Percentiles rank a stretch among this genome's conserved stretches.
Conservation (phyloP, 768 basidiomycete genomes). For the Pulveroboletus sp. region DNA sequence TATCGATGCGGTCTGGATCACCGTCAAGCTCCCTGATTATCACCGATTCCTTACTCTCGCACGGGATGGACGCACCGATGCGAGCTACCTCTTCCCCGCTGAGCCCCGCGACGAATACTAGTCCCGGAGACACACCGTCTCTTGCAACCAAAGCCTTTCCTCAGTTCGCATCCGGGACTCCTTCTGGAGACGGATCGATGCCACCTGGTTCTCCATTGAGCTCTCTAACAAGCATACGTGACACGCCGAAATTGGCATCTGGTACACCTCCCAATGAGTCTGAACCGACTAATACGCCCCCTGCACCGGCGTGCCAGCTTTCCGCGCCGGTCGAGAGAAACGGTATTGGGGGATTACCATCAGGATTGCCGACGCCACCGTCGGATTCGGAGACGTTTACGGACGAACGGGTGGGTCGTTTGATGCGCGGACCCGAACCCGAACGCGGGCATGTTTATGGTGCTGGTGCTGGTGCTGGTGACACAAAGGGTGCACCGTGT, state of each 20-base stretch:
- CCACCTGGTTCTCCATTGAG: not conserved
- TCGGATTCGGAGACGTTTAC: not conserved
- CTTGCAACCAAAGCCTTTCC: not conserved
- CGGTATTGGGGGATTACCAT: not conserved
- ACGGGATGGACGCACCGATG: too few species aligned
- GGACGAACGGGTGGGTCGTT: not conserved
- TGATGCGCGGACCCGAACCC: not conserved
- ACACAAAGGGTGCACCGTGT: too few species aligned
- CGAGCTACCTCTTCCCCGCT: too few species aligned
- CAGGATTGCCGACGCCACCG: constrained; percentile 8
- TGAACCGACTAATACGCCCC: too few species aligned
- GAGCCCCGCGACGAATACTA: too few species aligned
- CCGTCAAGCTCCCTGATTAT: too few species aligned
- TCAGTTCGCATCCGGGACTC: not conserved
- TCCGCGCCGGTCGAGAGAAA: not conserved
- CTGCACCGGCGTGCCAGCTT: too few species aligned
- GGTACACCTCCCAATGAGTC: not conserved
- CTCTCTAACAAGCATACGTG: not conserved
- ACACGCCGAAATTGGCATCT: not conserved
- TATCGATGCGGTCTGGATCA: too few species aligned
- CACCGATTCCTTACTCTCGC: too few species aligned
- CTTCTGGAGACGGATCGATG: not conserved
- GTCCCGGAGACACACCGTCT: not conserved
- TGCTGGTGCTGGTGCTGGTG: too few species aligned
- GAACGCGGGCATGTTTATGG: too few species aligned